These are phyloP conservation scores for Zygnema cylindricum DNA, from an alignment of 139 green algal genomes.

Conservation along the genomic window DNA sequence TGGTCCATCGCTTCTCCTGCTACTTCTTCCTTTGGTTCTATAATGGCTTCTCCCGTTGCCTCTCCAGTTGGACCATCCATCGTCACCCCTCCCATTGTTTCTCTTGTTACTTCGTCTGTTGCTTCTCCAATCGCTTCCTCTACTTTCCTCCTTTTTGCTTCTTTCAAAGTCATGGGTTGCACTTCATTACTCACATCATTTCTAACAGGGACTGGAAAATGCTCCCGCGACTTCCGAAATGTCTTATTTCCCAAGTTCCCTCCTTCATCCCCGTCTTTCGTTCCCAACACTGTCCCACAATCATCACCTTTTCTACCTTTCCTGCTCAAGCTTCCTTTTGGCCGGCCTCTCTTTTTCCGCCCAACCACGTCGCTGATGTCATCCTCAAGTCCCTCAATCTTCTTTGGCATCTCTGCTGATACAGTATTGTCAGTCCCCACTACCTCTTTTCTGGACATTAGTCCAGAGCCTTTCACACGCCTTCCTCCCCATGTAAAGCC, in stretches of 20 bases:
- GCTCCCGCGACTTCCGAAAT: background rate
- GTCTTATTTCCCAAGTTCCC: background rate
- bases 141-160: too few relatives aligned
- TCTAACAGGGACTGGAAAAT: background rate
- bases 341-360: background rate
- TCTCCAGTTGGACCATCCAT: too few relatives aligned
- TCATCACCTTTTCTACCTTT: background rate
- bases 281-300: background rate
- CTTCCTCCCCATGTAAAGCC: background rate
- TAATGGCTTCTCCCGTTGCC: too few relatives aligned
- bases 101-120: too few relatives aligned
- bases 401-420: background rate
- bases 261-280: background rate
- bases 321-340: background rate
- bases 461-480: background rate
- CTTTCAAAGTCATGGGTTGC: too few relatives aligned
- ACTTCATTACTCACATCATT: background rate
- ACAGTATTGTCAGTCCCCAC: background rate
- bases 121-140: too few relatives aligned
- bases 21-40: background rate
- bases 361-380: background rate
- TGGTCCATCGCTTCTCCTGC: background rate
- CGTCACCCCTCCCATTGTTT: too few relatives aligned
- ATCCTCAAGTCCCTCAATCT: background rate
- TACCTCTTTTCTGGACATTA: background rate